Base-by-base conservation (phyloP, 2,329 filamentous ascomycete species). In the Rachicladosporium sp. region DNA sequence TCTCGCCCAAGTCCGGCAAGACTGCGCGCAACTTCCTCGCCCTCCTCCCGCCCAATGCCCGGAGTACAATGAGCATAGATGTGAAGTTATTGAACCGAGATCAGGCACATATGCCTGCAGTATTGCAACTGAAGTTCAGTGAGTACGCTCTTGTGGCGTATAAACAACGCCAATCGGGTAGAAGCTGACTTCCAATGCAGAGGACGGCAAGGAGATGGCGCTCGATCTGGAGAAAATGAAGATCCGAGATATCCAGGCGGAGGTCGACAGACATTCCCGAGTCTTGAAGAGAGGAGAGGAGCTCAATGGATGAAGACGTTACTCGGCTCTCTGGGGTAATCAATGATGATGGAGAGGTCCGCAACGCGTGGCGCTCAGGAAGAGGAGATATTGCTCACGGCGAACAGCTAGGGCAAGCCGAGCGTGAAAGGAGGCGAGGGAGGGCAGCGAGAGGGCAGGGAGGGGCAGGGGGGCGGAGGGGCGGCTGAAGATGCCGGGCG, bases 171-270 rank as follows among this genome's bases (percentile, higher is more conserved):
- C n/a, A n/a, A n/a, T n/a, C n/a, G n/a, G n/a, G n/a, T n/a, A n/a
- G n/a, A n/a, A n/a, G n/a, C n/a, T n/a, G n/a, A n/a, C n/a, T n/a
- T n/a, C n/a, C n/a, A n/a, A n/a, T n/a, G n/a, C n/a, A n/a, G n/a
- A 94, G 71, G 91, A 95, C 57, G 91, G 91, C 52, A 93, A 89
- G 66, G 80, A 93, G 55, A 76, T 96, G 67, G 76, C 77, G 29
- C 73, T 96, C 31, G 79, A 94, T 57, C 73, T 85, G 49, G 78
- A 84, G 51, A 82, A 80, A 61, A 70, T 88, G 64, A 82, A 79
- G 51, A 88, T 96, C 57, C 83, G 84, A 58, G 82, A 87, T 54
- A 75, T 96, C 12, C 72, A 89, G 42, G 83, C 87, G 60, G 87
- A 96, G 63, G 78, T 94, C 33, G 83, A 95, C 60, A 73, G 91